These are phyloP conservation scores for Nidula niveotomentosa DNA, from an alignment of 1,284 basidiomycete genomes.

Conservation along the genomic window DNA sequence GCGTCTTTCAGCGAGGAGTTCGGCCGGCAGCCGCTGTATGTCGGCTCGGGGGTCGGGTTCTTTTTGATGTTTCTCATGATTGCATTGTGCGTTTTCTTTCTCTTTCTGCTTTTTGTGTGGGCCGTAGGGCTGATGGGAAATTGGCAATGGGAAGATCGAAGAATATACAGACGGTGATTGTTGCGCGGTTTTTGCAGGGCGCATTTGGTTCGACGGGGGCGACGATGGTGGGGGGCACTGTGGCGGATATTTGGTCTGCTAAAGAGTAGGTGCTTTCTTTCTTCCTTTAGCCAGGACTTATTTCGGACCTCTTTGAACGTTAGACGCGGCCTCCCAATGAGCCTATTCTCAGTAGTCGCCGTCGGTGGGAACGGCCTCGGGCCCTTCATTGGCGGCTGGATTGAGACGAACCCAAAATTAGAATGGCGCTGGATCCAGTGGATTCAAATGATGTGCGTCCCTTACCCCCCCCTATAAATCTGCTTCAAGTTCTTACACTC, in stretches of 20 bases:
- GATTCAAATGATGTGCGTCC: constrained; percentile 65
- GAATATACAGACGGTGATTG: constrained; percentile 70
- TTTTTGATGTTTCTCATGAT: constrained; percentile 60
- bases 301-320: background rate
- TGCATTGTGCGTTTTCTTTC: constrained; percentile 49
- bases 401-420: constrained; percentile 60
- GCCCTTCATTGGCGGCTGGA: constrained; percentile 67
- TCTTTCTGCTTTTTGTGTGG: background rate
- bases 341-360: constrained; percentile 58
- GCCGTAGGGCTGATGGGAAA: too few species aligned
- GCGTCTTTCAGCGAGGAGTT: constrained; percentile 81
- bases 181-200: constrained; percentile 69
- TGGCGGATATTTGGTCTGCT: constrained; percentile 70
- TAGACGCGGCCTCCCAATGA: constrained; percentile 75
- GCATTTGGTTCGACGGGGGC: constrained; percentile 64
- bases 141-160: constrained; percentile 39
- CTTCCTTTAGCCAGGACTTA: background rate
- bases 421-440: constrained; percentile 85
- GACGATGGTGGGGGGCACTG: constrained; percentile 78
- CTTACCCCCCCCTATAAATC: background rate
- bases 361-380: constrained; percentile 66
- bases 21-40: constrained; percentile 69
- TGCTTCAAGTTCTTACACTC: background rate
- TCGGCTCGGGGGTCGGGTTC: constrained; percentile 56
- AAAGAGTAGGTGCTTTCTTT: constrained; percentile 43